phyloP scores from a whole-genome alignment of 2,329 filamentous ascomycete genomes.

The Fusarium equiseti region DNA sequence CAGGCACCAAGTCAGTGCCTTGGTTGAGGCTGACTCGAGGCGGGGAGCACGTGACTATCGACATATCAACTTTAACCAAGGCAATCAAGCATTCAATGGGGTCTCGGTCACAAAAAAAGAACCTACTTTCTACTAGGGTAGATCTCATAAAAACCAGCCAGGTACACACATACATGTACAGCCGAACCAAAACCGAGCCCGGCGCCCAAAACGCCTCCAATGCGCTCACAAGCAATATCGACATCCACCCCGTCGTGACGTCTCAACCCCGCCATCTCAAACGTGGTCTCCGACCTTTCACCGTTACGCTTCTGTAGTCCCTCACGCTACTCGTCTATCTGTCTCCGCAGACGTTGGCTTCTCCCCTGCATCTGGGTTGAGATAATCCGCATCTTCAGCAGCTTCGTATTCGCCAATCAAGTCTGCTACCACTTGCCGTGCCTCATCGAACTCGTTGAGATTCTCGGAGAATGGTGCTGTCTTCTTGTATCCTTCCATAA shows the following conservation, averaged over 20 bases:
- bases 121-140: background rate
- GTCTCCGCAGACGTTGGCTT: slow-evolving; percentile 65
- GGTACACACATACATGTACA: slow-evolving; percentile 1
- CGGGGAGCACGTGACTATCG: slow-evolving; percentile 3
- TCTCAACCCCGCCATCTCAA: slow-evolving; percentile 19
- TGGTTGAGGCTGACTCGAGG: slow-evolving; percentile 19
- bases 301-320: background rate
- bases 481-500: slow-evolving; percentile 96
- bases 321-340: slow-evolving; percentile 61
- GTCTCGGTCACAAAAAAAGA: background rate
- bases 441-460: slow-evolving; percentile 93
- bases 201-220: slow-evolving; percentile 37
- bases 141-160: slow-evolving; percentile 4
- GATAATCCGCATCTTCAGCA: slow-evolving; percentile 89
- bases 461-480: slow-evolving; percentile 94
- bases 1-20: slow-evolving; percentile 24
- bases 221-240: slow-evolving; percentile 25
- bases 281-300: background rate
- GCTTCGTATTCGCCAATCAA: slow-evolving; percentile 96
- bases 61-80: slow-evolving; percentile 17
- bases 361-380: slow-evolving; percentile 77
- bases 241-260: slow-evolving; percentile 35
- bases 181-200: slow-evolving; percentile 27
- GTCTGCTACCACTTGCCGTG: slow-evolving; percentile 89
- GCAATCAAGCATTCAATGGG: slow-evolving; percentile 5